Base-by-base conservation (phyloP, 345 rosid genomes). In the Clarkia xantiana region DNA sequence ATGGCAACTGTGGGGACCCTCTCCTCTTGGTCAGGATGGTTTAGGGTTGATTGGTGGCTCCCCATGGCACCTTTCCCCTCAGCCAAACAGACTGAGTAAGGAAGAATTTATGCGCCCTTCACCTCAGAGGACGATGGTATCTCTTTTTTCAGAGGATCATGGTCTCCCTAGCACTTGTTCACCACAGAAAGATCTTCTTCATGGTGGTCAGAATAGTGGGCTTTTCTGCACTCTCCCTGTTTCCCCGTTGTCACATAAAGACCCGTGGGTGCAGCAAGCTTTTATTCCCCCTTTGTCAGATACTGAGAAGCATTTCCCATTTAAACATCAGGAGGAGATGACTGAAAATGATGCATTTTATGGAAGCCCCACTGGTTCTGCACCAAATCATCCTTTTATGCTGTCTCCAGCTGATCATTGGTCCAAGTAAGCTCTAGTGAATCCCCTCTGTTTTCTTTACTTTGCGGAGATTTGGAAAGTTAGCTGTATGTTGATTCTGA, bases 1-100 rank as follows among this genome's bases (percentile, higher is more conserved):
- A 15, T 91, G 98, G 96, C 94, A 84, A 64, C 78, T 91, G 90
- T 91, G 98, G 98, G 86, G 76, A 63, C 80, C 80, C 60, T 63
- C 78, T 56, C 74, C 85, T 59, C 73, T 91, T 49, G 86, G 78
- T 61, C 98, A 78, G 72, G 82, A 89, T 59, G 69, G 81, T 45
- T 71, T 81, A 16, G 67, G 79, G 44, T 61, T 78, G 42, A 71
- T 71, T 38, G 79, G 73, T 68, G 72, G 65, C 45, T 57, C 81
- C 0, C 67, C 76, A 29, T 80, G 89, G 89, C 71, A 70, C 62
- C 53, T 76, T 57, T 75, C 76, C 48, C 55, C 67, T 23, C 83
- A 80, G 10, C 57, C 34, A 25, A 67, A 29, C 56, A 72, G 69
- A 67, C 46, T 68, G 50, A 71, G 51, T 61, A 83, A 74, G 57